Evolutionary conservation across 495 filamentous ascomycete species (phyloP).

Genomic region (Penicilliopsis zonata): DNA sequence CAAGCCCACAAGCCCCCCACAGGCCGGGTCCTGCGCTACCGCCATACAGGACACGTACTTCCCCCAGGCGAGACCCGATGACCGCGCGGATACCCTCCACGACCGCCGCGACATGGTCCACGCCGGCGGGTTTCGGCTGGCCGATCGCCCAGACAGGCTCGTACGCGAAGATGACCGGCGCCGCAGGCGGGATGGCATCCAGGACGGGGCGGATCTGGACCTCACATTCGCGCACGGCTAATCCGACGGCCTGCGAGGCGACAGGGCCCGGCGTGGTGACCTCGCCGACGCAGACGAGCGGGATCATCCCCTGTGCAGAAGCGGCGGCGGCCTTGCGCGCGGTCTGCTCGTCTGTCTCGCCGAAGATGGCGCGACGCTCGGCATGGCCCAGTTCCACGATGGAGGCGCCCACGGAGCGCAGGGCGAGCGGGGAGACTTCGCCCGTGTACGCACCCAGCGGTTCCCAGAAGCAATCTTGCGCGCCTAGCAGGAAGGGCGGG

Average conservation of each 20-base stretch:
- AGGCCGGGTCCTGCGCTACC: slow-evolving; percentile 70
- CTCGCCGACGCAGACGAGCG: slow-evolving; percentile 75
- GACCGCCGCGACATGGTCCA: slow-evolving; percentile 62
- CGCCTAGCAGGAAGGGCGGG: slow-evolving; percentile 48
- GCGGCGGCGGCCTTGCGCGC: slow-evolving; percentile 56
- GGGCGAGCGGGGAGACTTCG: slow-evolving; percentile 55
- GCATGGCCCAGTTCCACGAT: slow-evolving; percentile 75
- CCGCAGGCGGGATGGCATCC: slow-evolving; percentile 38
- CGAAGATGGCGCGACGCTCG: slow-evolving; percentile 56
- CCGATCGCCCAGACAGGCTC: slow-evolving; percentile 90
- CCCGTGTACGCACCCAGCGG: slow-evolving; percentile 58
- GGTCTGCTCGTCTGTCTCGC: slow-evolving; percentile 54
- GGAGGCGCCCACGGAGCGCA: slow-evolving; percentile 50
- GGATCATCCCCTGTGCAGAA: slow-evolving; percentile 55
- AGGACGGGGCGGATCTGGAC: slow-evolving; percentile 52
- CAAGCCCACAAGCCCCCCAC: slow-evolving; percentile 46
- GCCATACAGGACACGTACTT: slow-evolving; percentile 61
- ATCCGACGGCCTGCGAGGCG: slow-evolving; percentile 37
- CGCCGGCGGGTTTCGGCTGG: slow-evolving; percentile 53
- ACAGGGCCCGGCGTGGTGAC: slow-evolving; percentile 31
- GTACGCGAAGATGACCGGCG: slow-evolving; percentile 71
- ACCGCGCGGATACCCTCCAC: slow-evolving; percentile 44
- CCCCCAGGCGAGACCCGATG: slow-evolving; percentile 29
- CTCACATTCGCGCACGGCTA: slow-evolving; percentile 52
- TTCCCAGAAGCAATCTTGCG: slow-evolving; percentile 62